A percentile compares a stretch with the other conserved stretches of the same genome.
Evolutionary conservation across 495 filamentous ascomycete species (phyloP).

Genomic region (Lentithecium fluviatile): DNA sequence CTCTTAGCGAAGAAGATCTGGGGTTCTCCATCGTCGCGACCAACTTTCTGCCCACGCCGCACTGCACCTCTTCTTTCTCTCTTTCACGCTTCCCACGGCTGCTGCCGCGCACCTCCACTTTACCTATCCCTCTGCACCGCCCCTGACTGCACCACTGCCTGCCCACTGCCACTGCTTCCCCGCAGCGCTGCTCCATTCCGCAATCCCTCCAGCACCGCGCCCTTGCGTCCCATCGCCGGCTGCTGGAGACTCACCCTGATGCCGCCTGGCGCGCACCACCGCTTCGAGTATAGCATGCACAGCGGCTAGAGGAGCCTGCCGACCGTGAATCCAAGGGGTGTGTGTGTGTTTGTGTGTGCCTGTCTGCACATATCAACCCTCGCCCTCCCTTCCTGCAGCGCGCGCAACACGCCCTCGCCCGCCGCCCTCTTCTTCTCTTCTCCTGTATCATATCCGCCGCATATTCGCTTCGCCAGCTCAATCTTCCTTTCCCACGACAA

Average conservation of each 20-base stretch:
- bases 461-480: constrained; percentile 5
- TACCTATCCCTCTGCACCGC: not conserved
- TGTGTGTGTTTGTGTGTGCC: constrained; percentile 7
- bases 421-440: constrained; percentile 13
- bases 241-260: constrained; percentile 28
- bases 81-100: not conserved
- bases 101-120: not conserved
- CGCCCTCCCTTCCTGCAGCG: constrained; percentile 13
- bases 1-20: too few relatives aligned
- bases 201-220: constrained; percentile 27
- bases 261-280: constrained; percentile 30
- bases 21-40: too few relatives aligned
- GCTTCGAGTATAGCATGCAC: constrained; percentile 38
- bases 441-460: constrained; percentile 16
- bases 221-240: constrained; percentile 29
- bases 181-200: constrained; percentile 27
- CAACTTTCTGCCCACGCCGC: too few relatives aligned
- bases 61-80: too few relatives aligned
- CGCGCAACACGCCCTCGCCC: constrained; percentile 9
- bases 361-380: constrained; percentile 27
- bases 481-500: not conserved
- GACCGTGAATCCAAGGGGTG: constrained; percentile 31
- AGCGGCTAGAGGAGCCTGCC: constrained; percentile 28
- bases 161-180: not conserved
- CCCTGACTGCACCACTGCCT: constrained; percentile 2